Evolutionary conservation across 345 rosid species (phyloP), one percentile per base, ranked within the genome.

Genomic region (Citrus sp.): DNA sequence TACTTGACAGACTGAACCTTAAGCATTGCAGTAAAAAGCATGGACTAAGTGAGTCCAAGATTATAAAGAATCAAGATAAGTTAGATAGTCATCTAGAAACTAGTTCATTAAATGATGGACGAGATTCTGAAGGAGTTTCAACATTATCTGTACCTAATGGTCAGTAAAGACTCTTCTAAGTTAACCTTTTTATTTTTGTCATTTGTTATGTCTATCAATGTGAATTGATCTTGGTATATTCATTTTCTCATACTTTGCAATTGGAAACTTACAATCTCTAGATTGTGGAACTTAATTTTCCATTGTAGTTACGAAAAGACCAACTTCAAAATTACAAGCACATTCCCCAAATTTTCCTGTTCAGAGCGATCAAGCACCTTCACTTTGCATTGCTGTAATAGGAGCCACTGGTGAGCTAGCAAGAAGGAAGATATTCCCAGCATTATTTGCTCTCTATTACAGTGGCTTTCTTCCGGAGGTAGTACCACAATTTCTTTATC

Each of bases 381-480:
- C 93, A 7, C 93, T 93, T 40, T 85, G 90, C 87, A 90, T 93
- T 79, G 90, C 90, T 69, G 93, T 91, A 55, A 86, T 91, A 16
- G 98, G 96, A 81, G 98, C 98, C 61, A 91, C 91, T 2, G 94
- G 96, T 72, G 96, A 89, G 77, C 83, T 92, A 59, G 94, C 98
- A 38, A 87, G 84, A 79, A 76, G 81, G 55, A 89, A 90, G 83
- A 86, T 89, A 78, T 93, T 92, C 61, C 94, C 90, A 9, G 96
- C 94, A 63, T 71, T 93, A 60, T 93, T 92, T 85, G 96, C 98
- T 30, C 83, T 93, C 75, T 91, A 87, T 78, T 89, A 87, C 70
- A 92, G 90, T 66, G 96, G 96, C 51, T 90, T 90, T 87, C 89
- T 92, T 82, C 92, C 94, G 40, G 87, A 93, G 96, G 98, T 92